Conservation (phyloP, 345 rosid species). For the Dimocarpus longan region DNA sequence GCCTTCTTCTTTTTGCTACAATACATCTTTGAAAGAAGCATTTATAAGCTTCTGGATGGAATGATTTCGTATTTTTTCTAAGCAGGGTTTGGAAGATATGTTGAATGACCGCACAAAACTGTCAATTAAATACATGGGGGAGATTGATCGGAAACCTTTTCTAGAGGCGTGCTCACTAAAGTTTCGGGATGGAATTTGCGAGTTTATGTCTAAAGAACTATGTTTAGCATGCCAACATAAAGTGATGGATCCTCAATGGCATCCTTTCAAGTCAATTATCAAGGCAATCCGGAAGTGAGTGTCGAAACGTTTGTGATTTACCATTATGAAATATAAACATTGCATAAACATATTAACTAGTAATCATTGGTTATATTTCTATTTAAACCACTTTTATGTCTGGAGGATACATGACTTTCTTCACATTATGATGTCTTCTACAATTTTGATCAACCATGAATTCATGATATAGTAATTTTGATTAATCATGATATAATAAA, state of each 20-base stretch:
- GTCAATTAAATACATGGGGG: conserved; percentile 36
- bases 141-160: conserved; percentile 29
- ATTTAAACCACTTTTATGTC: neutral
- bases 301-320: neutral
- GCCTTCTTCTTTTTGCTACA: neutral
- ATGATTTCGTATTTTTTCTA: neutral
- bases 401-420: neutral
- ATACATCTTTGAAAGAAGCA: neutral
- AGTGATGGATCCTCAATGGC: conserved; percentile 28
- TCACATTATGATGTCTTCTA: too few species aligned
- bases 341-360: neutral
- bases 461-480: too few species aligned
- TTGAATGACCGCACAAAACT: conserved; percentile 22
- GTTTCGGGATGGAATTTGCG: conserved; percentile 18
- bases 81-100: conserved; percentile 30
- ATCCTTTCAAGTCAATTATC: conserved; percentile 21
- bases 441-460: too few species aligned
- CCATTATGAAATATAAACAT: neutral
- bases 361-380: neutral
- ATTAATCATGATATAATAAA: too few species aligned
- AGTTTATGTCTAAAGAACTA: conserved; percentile 16
- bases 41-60: too few species aligned
- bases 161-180: conserved; percentile 16
- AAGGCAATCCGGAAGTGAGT: conserved; percentile 26
- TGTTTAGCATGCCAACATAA: conserved; percentile 31